Conservation (phyloP, 1,284 basidiomycete genomes). For the Apiotrichum sp. region DNA sequence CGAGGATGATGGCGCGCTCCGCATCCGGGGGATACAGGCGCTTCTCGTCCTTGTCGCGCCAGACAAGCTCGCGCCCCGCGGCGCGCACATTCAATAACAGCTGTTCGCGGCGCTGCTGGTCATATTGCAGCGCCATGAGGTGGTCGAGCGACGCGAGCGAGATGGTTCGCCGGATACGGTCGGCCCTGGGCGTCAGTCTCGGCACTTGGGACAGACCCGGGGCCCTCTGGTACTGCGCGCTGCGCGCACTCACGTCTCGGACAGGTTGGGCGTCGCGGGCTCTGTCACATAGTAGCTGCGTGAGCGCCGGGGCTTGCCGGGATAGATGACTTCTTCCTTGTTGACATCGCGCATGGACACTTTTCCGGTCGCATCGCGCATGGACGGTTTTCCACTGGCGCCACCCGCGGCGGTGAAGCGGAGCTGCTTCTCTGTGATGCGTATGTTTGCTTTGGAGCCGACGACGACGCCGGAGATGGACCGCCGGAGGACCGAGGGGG, state of each 20-base stretch:
- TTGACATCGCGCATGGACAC: not conserved
- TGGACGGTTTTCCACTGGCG: no score
- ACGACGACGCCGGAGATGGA: constrained; percentile 1
- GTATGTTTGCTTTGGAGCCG: not conserved
- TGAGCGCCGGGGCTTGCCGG: not conserved
- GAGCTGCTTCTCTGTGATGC: constrained; percentile 8
- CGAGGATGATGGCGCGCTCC: constrained; percentile 67
- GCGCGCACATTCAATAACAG: constrained; percentile 29
- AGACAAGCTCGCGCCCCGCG: constrained; percentile 54
- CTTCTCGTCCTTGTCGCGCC: constrained; percentile 73
- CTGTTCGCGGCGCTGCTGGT: constrained; percentile 30
- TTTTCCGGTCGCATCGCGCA: no score
- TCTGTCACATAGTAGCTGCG: constrained; percentile 18
- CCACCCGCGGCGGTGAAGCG: constrained; percentile 11
- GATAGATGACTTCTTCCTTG: constrained; percentile 1
- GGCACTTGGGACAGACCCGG: no score
- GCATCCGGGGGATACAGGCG: constrained; percentile 62
- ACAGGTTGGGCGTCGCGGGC: constrained; percentile 45
- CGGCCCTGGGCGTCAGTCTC: constrained; percentile 28
- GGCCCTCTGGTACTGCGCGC: no score
- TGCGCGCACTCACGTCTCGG: constrained; percentile 37
- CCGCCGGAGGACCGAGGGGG: constrained; percentile 2
- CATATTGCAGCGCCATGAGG: constrained; percentile 32
- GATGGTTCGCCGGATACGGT: constrained; percentile 45
- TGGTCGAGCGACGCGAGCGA: constrained; percentile 45